These are phyloP conservation scores for Penicillium cinerascens DNA, from an alignment of 495 filamentous ascomycete genomes.

Conservation along the genomic window DNA sequence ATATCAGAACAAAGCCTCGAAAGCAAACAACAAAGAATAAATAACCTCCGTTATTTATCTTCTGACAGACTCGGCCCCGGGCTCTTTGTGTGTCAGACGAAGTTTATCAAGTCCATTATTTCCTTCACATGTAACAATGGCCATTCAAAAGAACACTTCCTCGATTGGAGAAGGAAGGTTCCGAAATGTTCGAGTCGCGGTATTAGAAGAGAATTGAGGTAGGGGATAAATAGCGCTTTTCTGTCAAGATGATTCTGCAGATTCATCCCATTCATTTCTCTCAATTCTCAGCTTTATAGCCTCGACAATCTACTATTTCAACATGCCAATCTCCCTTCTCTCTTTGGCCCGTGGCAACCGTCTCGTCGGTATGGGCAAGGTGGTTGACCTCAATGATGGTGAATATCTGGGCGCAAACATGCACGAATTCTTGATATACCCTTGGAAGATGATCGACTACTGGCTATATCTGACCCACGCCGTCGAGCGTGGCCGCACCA, in stretches of 20 bases:
- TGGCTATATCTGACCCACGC: slow-evolving; percentile 26
- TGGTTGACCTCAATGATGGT: too few species aligned
- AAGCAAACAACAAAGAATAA: background rate
- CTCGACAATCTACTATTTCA: too few species aligned
- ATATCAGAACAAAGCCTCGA: background rate
- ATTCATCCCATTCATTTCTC: background rate
- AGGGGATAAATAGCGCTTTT: background rate
- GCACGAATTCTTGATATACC: slow-evolving; percentile 8
- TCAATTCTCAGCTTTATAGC: background rate
- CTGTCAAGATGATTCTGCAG: background rate
- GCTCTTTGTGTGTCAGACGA: background rate
- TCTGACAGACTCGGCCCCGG: background rate
- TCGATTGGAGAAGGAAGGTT: background rate
- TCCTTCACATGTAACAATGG: background rate
- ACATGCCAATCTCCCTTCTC: too few species aligned
- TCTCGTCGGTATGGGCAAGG: too few species aligned
- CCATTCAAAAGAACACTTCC: background rate
- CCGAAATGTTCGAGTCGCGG: background rate
- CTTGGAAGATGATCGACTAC: slow-evolving; percentile 37
- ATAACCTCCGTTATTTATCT: background rate
- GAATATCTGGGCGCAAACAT: too few species aligned
- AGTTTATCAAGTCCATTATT: background rate
- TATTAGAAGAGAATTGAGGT: background rate
- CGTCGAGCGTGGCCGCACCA: slow-evolving; percentile 20
- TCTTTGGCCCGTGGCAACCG: too few species aligned